Evolutionary conservation across 345 rosid species (phyloP).

Genomic region (Murraya koenigii): DNA sequence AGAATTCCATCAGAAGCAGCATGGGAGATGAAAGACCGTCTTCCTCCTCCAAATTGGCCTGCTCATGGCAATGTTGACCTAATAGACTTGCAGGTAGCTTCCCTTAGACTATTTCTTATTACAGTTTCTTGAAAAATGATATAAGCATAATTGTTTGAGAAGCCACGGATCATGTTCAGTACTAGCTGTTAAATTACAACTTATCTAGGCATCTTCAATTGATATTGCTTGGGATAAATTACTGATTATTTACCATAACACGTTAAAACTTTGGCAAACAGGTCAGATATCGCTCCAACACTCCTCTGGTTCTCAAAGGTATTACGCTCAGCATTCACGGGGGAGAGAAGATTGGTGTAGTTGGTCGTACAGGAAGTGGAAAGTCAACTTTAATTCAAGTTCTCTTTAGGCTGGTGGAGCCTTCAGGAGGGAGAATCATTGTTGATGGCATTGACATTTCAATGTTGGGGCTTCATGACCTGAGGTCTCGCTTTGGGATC

Average conservation of each 20-base stretch:
- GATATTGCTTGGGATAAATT: background rate
- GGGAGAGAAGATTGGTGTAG: slow-evolving; percentile 89
- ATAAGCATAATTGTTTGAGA: background rate
- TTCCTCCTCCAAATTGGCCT: slow-evolving; percentile 82
- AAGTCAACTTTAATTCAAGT: slow-evolving; percentile 91
- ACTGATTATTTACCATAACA: background rate
- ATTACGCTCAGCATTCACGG: slow-evolving; percentile 68
- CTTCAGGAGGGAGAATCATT: slow-evolving; percentile 71
- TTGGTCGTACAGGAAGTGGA: slow-evolving; percentile 96
- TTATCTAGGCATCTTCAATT: background rate
- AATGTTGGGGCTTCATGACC: slow-evolving; percentile 79
- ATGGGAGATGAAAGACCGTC: slow-evolving; percentile 61
- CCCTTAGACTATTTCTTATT: background rate
- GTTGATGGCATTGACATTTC: slow-evolving; percentile 83
- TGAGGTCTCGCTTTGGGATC: slow-evolving; percentile 88
- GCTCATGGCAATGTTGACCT: slow-evolving; percentile 64
- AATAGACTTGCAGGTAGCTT: slow-evolving; percentile 71
- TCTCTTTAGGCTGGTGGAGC: slow-evolving; percentile 88
- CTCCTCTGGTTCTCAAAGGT: slow-evolving; percentile 88
- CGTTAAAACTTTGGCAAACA: slow-evolving; percentile 26
- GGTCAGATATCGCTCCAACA: slow-evolving; percentile 88
- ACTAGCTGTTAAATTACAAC: background rate
- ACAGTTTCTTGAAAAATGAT: background rate
- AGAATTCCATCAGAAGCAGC: slow-evolving; percentile 69
- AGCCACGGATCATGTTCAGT: background rate